phyloP scores from a whole-genome alignment of 2,329 filamentous ascomycete genomes.

The Talaromyces amestolkiae region DNA sequence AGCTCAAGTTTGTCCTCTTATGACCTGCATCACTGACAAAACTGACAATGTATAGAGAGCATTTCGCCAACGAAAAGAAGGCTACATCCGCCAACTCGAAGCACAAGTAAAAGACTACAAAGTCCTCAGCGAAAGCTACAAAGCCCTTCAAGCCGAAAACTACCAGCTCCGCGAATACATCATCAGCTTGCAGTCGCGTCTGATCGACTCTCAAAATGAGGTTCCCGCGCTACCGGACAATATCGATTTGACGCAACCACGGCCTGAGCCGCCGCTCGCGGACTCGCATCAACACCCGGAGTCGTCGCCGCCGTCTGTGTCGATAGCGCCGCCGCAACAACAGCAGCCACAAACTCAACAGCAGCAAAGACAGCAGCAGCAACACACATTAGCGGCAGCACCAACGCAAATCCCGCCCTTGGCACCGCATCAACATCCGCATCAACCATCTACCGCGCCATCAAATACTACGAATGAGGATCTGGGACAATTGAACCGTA shows the following conservation, averaged over 20 bases:
- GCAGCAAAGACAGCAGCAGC: slow-evolving; percentile 21
- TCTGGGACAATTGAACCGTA: slow-evolving; percentile 43
- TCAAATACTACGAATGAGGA: slow-evolving; percentile 32
- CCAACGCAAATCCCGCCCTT: slow-evolving; percentile 16
- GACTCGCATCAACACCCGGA: slow-evolving; percentile 16
- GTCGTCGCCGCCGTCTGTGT: background rate
- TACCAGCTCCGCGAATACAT: slow-evolving; percentile 90
- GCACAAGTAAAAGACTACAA: slow-evolving; percentile 82
- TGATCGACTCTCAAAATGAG: slow-evolving; percentile 80
- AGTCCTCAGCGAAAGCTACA: slow-evolving; percentile 72
- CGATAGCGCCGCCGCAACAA: background rate
- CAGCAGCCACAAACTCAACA: background rate
- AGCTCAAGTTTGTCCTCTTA: slow-evolving; percentile 68
- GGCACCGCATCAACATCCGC: slow-evolving; percentile 20
- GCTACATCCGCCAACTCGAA: slow-evolving; percentile 96
- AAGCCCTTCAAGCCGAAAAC: slow-evolving; percentile 82
- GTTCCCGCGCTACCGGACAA: slow-evolving; percentile 79
- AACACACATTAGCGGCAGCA: slow-evolving; percentile 24
- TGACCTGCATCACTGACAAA: background rate
- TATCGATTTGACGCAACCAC: slow-evolving; percentile 65
- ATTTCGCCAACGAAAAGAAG: slow-evolving; percentile 95
- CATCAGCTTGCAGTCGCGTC: slow-evolving; percentile 79
- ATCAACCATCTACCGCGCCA: slow-evolving; percentile 17
- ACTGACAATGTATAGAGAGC: slow-evolving; percentile 63
- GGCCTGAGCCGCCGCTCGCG: slow-evolving; percentile 35